Conservation (phyloP, 495 filamentous ascomycete genomes). For the Neurospora sp. region DNA sequence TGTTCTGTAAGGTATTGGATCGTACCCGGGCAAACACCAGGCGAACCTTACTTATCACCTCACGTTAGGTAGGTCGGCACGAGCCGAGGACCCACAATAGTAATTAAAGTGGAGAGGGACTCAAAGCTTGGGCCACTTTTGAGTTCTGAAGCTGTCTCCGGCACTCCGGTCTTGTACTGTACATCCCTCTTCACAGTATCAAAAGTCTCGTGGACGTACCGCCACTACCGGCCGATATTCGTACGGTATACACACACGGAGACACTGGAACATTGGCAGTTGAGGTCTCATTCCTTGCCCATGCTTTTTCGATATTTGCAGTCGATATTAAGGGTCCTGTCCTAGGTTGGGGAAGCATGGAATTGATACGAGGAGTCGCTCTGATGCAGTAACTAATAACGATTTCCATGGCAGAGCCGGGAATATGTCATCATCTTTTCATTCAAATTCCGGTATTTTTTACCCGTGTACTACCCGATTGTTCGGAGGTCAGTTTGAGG, state of each 20-base stretch:
- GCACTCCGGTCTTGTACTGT: background rate
- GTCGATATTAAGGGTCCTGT: background rate
- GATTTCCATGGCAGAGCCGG: background rate
- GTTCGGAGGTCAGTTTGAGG: background rate
- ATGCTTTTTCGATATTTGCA: background rate
- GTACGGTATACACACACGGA: background rate
- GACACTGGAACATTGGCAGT: background rate
- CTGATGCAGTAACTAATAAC: background rate
- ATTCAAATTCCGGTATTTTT: background rate
- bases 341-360: background rate
- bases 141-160: background rate
- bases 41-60: background rate
- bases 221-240: background rate
- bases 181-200: background rate
- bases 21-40: background rate
- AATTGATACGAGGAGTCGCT: background rate
- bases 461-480: background rate
- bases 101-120: background rate
- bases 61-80: background rate
- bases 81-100: background rate
- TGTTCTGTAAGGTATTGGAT: background rate
- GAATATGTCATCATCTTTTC: background rate
- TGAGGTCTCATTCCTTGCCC: background rate
- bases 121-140: background rate
- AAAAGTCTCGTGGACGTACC: background rate